phyloP scores from a whole-genome alignment of 306 rosid species.

The Cercis canadensis region DNA sequence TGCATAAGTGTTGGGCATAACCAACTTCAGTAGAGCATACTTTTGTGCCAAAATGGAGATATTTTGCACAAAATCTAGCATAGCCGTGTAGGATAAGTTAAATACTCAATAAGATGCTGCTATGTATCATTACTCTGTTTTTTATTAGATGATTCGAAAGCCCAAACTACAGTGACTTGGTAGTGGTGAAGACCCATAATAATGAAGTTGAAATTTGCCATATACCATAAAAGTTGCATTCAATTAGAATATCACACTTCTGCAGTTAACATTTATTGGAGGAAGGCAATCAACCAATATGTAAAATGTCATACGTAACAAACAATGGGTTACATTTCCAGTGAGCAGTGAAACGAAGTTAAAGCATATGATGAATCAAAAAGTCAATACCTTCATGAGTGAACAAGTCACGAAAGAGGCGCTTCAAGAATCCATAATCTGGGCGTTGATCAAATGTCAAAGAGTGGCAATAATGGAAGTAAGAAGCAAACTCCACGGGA shows the following conservation, averaged over 20 bases:
- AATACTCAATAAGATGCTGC: background rate
- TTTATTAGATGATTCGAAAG: background rate
- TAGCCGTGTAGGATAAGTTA: background rate
- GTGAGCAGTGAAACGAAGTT: conserved; percentile 18
- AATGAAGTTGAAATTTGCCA: background rate
- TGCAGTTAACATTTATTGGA: background rate
- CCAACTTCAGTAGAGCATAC: conserved; percentile 7
- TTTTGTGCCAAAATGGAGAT: conserved; percentile 23
- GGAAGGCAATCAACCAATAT: conserved; percentile 23
- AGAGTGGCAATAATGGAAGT: conserved; percentile 75
- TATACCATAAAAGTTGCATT: background rate
- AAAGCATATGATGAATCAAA: conserved; percentile 7
- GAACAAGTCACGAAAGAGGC: conserved; percentile 65
- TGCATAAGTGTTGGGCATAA: background rate
- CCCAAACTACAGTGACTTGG: conserved; percentile 6
- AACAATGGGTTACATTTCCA: conserved; percentile 33
- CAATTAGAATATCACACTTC: conserved; percentile 17
- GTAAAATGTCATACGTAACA: conserved; percentile 21
- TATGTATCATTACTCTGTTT: background rate
- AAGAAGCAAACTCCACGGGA: conserved; percentile 73
- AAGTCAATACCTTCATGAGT: conserved; percentile 58
- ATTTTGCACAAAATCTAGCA: conserved; percentile 26
- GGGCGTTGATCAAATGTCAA: conserved; percentile 77
- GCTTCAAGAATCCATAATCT: conserved; percentile 76
- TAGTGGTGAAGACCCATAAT: background rate